Evolutionary conservation across 1,284 basidiomycete genomes (phyloP).

Genomic region (Cryptococcus sp.): DNA sequence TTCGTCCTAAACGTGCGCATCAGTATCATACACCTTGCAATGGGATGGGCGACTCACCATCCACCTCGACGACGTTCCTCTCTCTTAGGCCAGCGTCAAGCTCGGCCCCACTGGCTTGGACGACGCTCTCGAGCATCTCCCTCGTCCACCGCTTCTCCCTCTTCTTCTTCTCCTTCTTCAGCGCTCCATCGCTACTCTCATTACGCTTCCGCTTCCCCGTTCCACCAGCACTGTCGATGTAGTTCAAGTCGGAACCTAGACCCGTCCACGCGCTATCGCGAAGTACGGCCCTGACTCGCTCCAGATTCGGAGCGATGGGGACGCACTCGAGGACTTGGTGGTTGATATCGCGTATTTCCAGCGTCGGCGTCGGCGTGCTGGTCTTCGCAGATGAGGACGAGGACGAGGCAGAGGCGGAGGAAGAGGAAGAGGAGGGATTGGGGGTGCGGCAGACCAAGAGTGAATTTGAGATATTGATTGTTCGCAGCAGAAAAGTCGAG

Average conservation of each 20-base stretch:
- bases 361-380: slow-evolving; percentile 11
- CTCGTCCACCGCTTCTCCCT: slow-evolving; percentile 39
- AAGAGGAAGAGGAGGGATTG: slow-evolving; percentile 9
- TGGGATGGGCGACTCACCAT: slow-evolving; percentile 58
- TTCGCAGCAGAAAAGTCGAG: slow-evolving; percentile 76
- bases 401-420: slow-evolving; percentile 7
- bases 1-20: slow-evolving; percentile 24
- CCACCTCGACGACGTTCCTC: slow-evolving; percentile 69
- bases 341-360: slow-evolving; percentile 56
- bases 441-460: slow-evolving; percentile 70
- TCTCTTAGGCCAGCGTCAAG: slow-evolving; percentile 46
- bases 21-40: background rate
- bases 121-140: slow-evolving; percentile 61
- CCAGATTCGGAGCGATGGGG: slow-evolving; percentile 69
- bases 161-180: slow-evolving; percentile 13
- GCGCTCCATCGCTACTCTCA: slow-evolving; percentile 36
- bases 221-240: slow-evolving; percentile 34
- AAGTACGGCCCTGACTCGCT: slow-evolving; percentile 66
- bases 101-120: slow-evolving; percentile 68
- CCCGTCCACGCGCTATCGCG: slow-evolving; percentile 65
- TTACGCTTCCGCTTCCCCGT: slow-evolving; percentile 23
- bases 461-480: slow-evolving; percentile 81
- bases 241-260: slow-evolving; percentile 55
- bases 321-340: slow-evolving; percentile 76
- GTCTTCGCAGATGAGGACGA: background rate